Percentiles rank a stretch among this genome's conserved stretches.
Evolutionary conservation across 106 monocot genomes (phyloP).

Genomic region (Allium sativum): DNA sequence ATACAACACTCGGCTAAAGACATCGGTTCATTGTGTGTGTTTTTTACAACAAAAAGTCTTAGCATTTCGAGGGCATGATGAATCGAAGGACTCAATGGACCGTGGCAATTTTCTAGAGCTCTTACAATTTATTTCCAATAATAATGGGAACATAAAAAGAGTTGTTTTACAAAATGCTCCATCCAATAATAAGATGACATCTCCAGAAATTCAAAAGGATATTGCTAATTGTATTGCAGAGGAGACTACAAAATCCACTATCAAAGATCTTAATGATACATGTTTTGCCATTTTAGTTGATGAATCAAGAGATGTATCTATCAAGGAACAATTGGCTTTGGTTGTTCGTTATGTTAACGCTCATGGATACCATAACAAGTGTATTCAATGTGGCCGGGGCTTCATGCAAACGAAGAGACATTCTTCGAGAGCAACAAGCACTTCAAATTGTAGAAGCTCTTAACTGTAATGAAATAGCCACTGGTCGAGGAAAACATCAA

Average conservation of each 20-base stretch:
- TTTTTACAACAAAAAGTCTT: neutral
- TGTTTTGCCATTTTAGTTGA: neutral
- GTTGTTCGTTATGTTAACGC: neutral
- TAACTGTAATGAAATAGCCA: neutral
- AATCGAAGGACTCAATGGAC: neutral
- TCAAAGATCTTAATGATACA: neutral
- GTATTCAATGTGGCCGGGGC: neutral
- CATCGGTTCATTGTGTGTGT: neutral
- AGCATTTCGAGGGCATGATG: no score
- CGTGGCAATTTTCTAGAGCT: neutral
- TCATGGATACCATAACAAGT: neutral
- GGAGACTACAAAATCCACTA: no score
- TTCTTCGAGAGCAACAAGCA: neutral
- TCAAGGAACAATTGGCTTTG: neutral
- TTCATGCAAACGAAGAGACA: neutral
- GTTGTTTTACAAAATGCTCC: neutral
- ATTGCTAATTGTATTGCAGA: neutral
- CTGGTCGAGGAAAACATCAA: neutral
- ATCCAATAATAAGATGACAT: neutral
- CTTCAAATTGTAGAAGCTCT: neutral
- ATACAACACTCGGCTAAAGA: neutral
- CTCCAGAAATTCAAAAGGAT: neutral
- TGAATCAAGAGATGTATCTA: neutral
- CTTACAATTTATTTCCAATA: neutral
- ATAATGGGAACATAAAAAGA: neutral